These are phyloP conservation scores for Leccinum brunneo-olivaceum DNA, from an alignment of 1,284 basidiomycete genomes.

Conservation along the genomic window DNA sequence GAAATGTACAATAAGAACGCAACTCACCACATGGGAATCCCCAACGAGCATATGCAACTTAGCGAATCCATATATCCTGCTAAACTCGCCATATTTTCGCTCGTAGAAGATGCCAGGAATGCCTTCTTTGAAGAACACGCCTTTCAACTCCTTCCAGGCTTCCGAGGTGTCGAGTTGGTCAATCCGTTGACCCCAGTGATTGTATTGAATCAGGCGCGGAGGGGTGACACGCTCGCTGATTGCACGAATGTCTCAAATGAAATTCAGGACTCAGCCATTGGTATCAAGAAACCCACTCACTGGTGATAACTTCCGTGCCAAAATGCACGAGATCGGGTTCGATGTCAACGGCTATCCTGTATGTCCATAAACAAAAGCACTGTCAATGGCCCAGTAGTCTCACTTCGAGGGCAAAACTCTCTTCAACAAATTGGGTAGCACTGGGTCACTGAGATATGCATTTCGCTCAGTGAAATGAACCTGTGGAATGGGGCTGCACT, in stretches of 20 bases:
- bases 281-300: constrained; percentile 30
- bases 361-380: not conserved
- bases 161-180: constrained; percentile 63
- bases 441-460: constrained; percentile 53
- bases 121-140: constrained; percentile 66
- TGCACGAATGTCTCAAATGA: constrained; percentile 40
- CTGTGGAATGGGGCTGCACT: constrained; percentile 20
- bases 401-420: constrained; percentile 46
- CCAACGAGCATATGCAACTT: constrained; percentile 56
- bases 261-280: not conserved
- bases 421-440: constrained; percentile 50
- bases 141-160: constrained; percentile 67
- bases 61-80: constrained; percentile 57
- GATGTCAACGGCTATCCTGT: constrained; percentile 36
- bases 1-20: not conserved
- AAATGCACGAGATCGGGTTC: constrained; percentile 49
- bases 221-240: constrained; percentile 39
- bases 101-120: constrained; percentile 60
- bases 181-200: constrained; percentile 62
- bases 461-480: constrained; percentile 43
- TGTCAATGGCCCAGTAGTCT: constrained; percentile 2
- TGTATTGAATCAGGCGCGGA: constrained; percentile 56
- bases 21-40: constrained; percentile 53
- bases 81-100: constrained; percentile 49
- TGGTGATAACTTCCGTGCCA: constrained; percentile 47